Evolutionary conservation across 257 asterid species (phyloP), one percentile per base, ranked within the genome.

Genomic region (Fraxinus quadrangulata): DNA sequence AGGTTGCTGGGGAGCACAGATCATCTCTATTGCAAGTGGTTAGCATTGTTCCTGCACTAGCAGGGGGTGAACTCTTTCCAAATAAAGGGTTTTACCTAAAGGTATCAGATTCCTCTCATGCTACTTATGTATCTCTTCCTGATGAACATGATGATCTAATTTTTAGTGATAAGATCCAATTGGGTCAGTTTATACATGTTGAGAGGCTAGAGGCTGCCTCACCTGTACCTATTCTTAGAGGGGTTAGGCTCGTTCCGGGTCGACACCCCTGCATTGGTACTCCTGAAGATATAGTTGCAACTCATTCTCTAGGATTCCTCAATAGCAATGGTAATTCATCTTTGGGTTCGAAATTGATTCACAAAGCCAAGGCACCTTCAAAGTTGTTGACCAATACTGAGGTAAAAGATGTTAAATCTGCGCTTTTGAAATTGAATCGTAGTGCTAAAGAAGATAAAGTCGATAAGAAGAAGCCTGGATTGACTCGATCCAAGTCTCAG

Each of bases 91-190:
- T 95, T 83, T 95, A 95, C 76, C 89, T 95, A 24, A 95, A 95
- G 96, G 97, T 95, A 85, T 95, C 99, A 4, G 99, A 95, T 73
- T 95, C 99, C 68, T 95, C 99, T 69, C 99, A 95, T 72, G 98
- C 98, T 65, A 93, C 98, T 70, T 95, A 93, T 72, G 99, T 95
- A 3, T 95, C 99, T 77, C 83, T 95, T 56, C 97, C 97, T 69
- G 97, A 95, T 85, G 94, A 93, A 78, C 94, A 95, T 36, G 92
- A 95, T 82, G 98, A 95, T 86, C 91, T 95, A 36, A 93, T 95
- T 79, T 93, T 90, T 4, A 91, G 97, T 70, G 98, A 95, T 75
- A 95, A 95, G 91, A 91, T 93, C 81, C 98, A 95, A 81, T 89
- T 95, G 79, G 98, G 99, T 68, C 99, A 95, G 72, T 95, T 91